A percentile compares a stretch with the other conserved stretches of the same genome.
phyloP scores from a whole-genome alignment of 2,329 filamentous ascomycete genomes.

The Cytospora piceicola region DNA sequence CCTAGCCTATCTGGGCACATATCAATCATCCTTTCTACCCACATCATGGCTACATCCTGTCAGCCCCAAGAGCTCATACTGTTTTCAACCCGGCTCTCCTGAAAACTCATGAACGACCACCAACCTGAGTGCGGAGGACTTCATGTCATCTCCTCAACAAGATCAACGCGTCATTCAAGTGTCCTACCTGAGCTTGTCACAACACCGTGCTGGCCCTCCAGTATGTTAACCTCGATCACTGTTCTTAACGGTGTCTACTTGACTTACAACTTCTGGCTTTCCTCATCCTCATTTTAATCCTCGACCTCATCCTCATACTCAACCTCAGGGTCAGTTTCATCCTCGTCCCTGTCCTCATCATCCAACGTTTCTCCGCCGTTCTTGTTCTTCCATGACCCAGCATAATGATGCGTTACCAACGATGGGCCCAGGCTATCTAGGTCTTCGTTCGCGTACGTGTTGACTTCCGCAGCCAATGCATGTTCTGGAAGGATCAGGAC shows the following conservation, averaged over 20 bases:
- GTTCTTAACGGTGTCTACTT: not conserved
- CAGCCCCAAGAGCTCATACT: not conserved
- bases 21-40: too few species aligned
- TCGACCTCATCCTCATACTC: too few species aligned
- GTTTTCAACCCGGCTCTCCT: not conserved
- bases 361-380: constrained; percentile 12
- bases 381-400: constrained; percentile 20
- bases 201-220: too few species aligned
- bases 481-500: constrained; percentile 13
- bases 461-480: constrained; percentile 18
- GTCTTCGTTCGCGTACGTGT: constrained; percentile 29
- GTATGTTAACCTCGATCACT: not conserved
- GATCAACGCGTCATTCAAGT: too few species aligned
- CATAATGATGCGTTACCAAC: constrained; percentile 18
- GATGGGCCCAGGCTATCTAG: constrained; percentile 11
- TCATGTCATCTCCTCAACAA: not conserved
- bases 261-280: not conserved
- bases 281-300: not conserved
- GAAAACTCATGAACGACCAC: too few species aligned
- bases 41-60: not conserved
- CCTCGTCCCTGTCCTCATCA: too few species aligned
- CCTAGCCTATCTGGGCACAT: not conserved
- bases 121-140: not conserved
- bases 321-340: too few species aligned
- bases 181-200: too few species aligned